Evolutionary conservation across 2,329 filamentous ascomycete genomes (phyloP).

Genomic region (Stagonosporopsis tanaceti): DNA sequence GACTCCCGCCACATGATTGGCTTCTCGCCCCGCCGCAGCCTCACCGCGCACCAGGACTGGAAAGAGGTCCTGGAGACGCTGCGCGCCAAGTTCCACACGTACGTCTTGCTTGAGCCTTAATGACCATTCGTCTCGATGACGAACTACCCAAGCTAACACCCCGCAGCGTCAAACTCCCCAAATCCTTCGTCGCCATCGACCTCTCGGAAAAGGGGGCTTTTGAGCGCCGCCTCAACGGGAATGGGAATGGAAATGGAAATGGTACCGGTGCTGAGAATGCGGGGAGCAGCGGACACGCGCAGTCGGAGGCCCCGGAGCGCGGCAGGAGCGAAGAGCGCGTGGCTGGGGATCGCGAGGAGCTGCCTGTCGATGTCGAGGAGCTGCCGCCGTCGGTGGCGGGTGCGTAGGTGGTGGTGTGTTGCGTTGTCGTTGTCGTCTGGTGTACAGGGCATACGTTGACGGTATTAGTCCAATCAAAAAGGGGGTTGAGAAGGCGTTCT

Average conservation of each 20-base stretch:
- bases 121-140: too few species aligned
- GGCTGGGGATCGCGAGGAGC: background rate
- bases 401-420: too few species aligned
- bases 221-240: conserved; percentile 27
- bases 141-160: background rate
- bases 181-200: conserved; percentile 61
- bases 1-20: conserved; percentile 97
- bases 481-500: too few species aligned
- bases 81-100: conserved; percentile 94
- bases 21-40: conserved; percentile 84
- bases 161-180: conserved; percentile 58
- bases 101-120: conserved; percentile 51
- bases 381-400: background rate
- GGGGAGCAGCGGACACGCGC: background rate
- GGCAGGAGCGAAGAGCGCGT: conserved; percentile 2
- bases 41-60: conserved; percentile 94
- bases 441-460: too few species aligned
- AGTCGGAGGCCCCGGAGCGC: background rate
- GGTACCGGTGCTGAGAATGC: background rate
- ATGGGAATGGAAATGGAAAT: conserved; percentile 30
- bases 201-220: conserved; percentile 59
- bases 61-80: conserved; percentile 96
- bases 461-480: too few species aligned
- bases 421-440: too few species aligned
- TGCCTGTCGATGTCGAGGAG: background rate